Base-by-base conservation (phyloP, 805 yeast genomes). In the Pichia occidentalis region DNA sequence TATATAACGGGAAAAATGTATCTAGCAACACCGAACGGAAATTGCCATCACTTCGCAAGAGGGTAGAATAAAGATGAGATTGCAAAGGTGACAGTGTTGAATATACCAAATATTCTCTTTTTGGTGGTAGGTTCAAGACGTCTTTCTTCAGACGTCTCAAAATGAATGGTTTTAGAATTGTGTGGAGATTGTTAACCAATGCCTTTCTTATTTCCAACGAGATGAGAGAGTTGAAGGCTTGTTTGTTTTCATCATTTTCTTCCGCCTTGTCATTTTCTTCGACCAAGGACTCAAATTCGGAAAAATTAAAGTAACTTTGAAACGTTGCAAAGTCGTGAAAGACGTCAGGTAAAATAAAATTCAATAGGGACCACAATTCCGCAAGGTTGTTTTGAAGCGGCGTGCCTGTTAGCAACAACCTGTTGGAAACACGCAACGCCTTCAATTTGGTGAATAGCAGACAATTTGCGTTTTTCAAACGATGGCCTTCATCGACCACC, bases 401-500 rank as follows among this genome's bases (percentile, higher is more conserved):
- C 0, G 98, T 90, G n/a, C 98, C 98, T 0, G 98, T 90, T 11
- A 90, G 63, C 20, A 90, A 63, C 32, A 90, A 64, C 44, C 96
- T 65, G 53, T 90, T 90, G 1, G 75, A 67, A 1, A 82, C 78
- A 12, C 71, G 64, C 26, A 85, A 68, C 45, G 69, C 70, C 51
- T 85, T 88, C 48, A 90, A 68, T 43, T 78, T 78, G 37, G 70
- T 70, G 36, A 90, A 80, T 43, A 90, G 65, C 47, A 77, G 65
- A 58, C 95, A 85, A 49, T 88, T 77, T 46, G 79, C 71, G 56
- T 90, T 90, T 53, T 90, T 92, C 48, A 90, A 65, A 27, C 98
- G 67, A 59, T 90, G 98, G 6, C 97, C 98, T 60, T 90, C 98
- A 59, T 90, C 98, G 14, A 90, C 95, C 35, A 88, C 82, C 37